Conservation (phyloP, 371 early-diverging fungal genomes). For the Mortierella sp. region DNA sequence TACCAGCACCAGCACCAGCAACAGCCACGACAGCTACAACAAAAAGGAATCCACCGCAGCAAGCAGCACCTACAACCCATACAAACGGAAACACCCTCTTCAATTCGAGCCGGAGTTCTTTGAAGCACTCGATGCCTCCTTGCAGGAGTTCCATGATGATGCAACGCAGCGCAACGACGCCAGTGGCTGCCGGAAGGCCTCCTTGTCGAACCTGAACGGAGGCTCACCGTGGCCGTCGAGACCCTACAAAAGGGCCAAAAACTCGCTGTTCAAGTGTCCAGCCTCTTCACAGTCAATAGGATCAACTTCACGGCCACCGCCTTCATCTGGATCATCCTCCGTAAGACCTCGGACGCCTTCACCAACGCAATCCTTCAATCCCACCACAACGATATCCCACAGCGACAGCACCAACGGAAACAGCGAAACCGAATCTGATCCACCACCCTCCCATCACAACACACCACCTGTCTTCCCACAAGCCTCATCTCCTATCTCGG, state of each 20-base stretch:
- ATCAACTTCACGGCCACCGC: not conserved
- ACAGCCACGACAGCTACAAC: constrained; percentile 1
- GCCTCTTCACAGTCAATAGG: constrained; percentile 5
- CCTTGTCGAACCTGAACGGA: not conserved
- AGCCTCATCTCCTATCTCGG: not conserved
- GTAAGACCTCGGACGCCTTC: not conserved
- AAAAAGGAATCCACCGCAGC: not conserved
- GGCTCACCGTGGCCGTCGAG: constrained; percentile 3
- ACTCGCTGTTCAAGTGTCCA: not conserved
- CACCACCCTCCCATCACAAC: not conserved
- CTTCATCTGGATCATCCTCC: not conserved
- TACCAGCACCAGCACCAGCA: not conserved
- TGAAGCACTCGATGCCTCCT: constrained; percentile 44
- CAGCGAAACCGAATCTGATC: not conserved
- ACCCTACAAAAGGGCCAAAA: constrained; percentile 19
- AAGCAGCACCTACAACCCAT: constrained; percentile 17
- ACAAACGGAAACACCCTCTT: constrained; percentile 42
- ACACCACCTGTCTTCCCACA: not conserved
- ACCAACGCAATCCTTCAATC: not conserved
- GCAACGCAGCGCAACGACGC: not conserved
- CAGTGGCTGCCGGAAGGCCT: not conserved
- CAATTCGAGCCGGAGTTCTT: constrained; percentile 52
- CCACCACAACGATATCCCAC: not conserved
- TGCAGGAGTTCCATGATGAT: constrained; percentile 8
- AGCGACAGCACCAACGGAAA: constrained; percentile 4